phyloP scores from a whole-genome alignment of 768 basidiomycete genomes.

The Pleurotus tuber-regium region DNA sequence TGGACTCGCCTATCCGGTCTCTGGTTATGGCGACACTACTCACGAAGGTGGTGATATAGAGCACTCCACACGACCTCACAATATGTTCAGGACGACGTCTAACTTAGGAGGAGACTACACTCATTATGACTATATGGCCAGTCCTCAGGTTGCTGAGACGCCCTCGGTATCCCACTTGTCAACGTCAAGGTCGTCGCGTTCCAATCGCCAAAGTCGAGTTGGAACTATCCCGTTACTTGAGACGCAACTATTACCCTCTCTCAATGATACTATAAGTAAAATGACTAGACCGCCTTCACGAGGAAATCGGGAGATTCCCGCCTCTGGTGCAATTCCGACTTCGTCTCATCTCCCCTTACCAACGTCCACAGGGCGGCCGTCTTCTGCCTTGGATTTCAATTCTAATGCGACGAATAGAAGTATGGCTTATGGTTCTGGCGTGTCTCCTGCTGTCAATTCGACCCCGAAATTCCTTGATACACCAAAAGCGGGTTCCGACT shows the following conservation, averaged over 20 bases:
- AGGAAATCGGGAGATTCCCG: constrained; percentile 1
- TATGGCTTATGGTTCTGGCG: too few species aligned
- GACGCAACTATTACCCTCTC: constrained; percentile 61
- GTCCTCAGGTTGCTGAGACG: too few species aligned
- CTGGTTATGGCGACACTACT: constrained; percentile 13
- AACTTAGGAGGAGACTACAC: neutral
- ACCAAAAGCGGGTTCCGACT: too few species aligned
- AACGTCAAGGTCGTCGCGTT: neutral
- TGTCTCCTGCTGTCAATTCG: too few species aligned
- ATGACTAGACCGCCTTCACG: constrained; percentile 62
- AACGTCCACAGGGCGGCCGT: constrained; percentile 11
- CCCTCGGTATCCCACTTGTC: too few species aligned
- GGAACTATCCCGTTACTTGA: constrained; percentile 60
- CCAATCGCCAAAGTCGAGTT: constrained; percentile 38
- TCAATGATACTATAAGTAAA: constrained; percentile 69
- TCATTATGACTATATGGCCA: too few species aligned
- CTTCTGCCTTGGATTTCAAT: neutral
- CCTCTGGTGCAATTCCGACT: constrained; percentile 17
- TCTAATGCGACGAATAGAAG: neutral
- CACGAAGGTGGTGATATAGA: constrained; percentile 10
- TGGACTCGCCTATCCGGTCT: constrained; percentile 25
- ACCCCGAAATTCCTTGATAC: too few species aligned
- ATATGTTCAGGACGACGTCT: neutral
- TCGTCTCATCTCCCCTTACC: constrained; percentile 1
- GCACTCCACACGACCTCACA: neutral